A percentile compares a stretch with the other conserved stretches of the same genome.
phyloP scores from a whole-genome alignment of 2,329 filamentous ascomycete genomes.

The Hawksworthiomyces lignivorus region DNA sequence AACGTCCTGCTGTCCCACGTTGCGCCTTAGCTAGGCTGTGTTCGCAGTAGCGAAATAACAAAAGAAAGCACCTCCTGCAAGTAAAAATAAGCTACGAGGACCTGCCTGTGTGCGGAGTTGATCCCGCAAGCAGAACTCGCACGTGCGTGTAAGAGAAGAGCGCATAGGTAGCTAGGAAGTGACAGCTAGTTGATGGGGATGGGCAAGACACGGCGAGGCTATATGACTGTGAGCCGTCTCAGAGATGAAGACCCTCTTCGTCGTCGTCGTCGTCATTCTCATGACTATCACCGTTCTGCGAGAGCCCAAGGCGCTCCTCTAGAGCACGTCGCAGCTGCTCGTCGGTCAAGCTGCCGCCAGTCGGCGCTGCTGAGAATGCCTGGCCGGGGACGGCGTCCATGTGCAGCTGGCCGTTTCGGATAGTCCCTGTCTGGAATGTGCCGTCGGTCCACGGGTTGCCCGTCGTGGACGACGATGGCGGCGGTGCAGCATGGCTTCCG shows the following conservation, averaged over 20 bases:
- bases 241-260: constrained; percentile 57
- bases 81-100: too few species aligned
- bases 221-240: constrained; percentile 16
- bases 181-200: too few species aligned
- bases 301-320: constrained; percentile 43
- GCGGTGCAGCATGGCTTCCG: too few species aligned
- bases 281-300: background rate
- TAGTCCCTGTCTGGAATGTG: constrained; percentile 54
- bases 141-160: too few species aligned
- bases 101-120: too few species aligned
- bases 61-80: too few species aligned
- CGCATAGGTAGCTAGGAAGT: too few species aligned
- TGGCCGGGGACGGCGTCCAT: constrained; percentile 27
- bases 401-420: constrained; percentile 42
- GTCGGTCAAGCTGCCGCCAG: constrained; percentile 45
- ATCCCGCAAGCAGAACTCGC: too few species aligned
- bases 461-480: constrained; percentile 16
- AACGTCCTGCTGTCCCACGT: too few species aligned
- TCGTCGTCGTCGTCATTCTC: constrained; percentile 23
- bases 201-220: too few species aligned
- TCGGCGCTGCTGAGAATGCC: constrained; percentile 1
- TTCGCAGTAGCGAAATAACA: too few species aligned
- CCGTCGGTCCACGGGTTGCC: constrained; percentile 51
- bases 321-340: constrained; percentile 51
- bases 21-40: too few species aligned